Evolutionary conservation across 2,329 filamentous ascomycete species (phyloP), one percentile per base, ranked within the genome.

Genomic region (Ophiosphaerella narmari): DNA sequence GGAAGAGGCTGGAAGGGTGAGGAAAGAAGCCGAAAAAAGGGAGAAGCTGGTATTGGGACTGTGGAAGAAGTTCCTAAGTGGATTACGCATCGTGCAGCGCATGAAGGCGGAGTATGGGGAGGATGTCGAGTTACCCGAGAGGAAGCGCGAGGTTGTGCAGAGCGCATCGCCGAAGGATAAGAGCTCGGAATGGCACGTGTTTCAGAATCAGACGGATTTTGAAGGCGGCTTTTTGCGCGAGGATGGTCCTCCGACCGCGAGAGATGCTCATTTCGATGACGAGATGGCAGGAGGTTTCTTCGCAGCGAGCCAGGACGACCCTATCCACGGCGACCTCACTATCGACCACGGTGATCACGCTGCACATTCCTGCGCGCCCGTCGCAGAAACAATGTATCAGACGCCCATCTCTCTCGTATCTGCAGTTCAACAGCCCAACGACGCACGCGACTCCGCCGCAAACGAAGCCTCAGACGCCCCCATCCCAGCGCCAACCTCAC

Each of bases 41-140:
- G 84, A 87, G 43, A 91, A 89, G 55, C 80, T 83, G 11, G 86
- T 89, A 1, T 68, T 97, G 39, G 82, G 82, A 1, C 83, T 86
- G 59, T 99, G 94, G 94, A 84, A 89, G 49, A 95, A 89, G 72
- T 90, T 97, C 61, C 74, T 96, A 12, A 89, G 92, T 79, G 92
- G 92, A 0, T 69, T 97, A 74, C 82, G 91, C 3, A 94, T 97
- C 49, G 81, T 90, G 0, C 56, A 70, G 42, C 54, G 67, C 13
- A 65, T 72, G 66, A 66, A 60, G 33, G 55, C 59, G 5, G 66
- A 71, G 44, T 71, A 71, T 48, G 67, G 67, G 0, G 65, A 71
- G 0, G 65, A 70, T 24, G 57, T 59, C 4, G 63, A 66, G 16
- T 82, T 94, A 69, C 82, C 91, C 41, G 87, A 95, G 35, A 89